Evolutionary conservation across 345 rosid species (phyloP).

Genomic region (Euphorbia pulcherrima): DNA sequence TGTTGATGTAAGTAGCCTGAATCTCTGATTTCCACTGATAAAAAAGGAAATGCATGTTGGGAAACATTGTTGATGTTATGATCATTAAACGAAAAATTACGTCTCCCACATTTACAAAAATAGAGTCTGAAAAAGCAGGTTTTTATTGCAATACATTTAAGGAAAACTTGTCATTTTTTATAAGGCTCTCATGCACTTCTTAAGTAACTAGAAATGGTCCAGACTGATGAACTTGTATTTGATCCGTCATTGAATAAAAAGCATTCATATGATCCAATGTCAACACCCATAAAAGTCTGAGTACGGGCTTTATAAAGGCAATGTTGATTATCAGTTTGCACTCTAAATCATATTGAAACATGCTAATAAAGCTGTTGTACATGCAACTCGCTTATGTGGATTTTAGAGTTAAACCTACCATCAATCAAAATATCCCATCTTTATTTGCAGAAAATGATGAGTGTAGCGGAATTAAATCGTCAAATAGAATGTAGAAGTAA

Average conservation of each 20-base stretch:
- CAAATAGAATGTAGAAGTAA: neutral
- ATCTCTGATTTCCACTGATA: conserved; percentile 8
- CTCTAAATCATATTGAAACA: neutral
- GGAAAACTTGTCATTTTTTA: neutral
- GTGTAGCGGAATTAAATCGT: neutral
- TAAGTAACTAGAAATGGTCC: neutral
- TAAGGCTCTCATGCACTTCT: neutral
- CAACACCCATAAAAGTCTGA: neutral
- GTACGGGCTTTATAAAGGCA: neutral
- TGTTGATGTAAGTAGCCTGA: conserved; percentile 17
- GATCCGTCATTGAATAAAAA: neutral
- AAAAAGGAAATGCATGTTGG: conserved; percentile 6
- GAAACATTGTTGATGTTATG: conserved; percentile 7
- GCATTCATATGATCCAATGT: neutral
- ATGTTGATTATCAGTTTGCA: neutral
- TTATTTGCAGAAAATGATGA: neutral
- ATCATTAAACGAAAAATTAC: neutral
- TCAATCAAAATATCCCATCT: neutral
- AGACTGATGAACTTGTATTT: neutral
- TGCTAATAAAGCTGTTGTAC: neutral
- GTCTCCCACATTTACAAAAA: neutral
- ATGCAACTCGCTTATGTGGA: neutral
- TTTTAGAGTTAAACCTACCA: neutral
- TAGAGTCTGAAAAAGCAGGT: neutral
- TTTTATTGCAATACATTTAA: neutral